Conservation (phyloP, 2,329 filamentous ascomycete species). For the Colletotrichum echinochloae region DNA sequence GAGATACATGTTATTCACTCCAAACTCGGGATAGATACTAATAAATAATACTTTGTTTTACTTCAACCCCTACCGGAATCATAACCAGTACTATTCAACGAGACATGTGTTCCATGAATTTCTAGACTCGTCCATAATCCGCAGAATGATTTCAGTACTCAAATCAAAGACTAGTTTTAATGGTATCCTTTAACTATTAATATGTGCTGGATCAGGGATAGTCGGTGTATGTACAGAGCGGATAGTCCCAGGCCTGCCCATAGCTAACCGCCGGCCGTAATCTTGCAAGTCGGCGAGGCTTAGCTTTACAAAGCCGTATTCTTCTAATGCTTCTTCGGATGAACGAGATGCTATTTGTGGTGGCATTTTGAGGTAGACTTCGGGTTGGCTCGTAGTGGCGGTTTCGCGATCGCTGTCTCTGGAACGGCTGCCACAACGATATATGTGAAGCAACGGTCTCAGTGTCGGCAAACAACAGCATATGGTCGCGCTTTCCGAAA, state of each 20-base stretch:
- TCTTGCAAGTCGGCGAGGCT: conserved; percentile 14
- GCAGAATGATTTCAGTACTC: background rate
- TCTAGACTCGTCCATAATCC: fast-evolving
- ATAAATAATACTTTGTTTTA: background rate
- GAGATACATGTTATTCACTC: background rate
- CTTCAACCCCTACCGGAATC: background rate
- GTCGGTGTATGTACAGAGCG: background rate
- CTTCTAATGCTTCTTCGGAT: conserved; percentile 9
- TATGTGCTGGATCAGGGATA: background rate
- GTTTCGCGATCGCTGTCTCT: background rate
- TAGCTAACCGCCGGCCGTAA: background rate
- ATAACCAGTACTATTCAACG: background rate
- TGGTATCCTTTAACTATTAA: background rate
- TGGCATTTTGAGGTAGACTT: conserved; percentile 14
- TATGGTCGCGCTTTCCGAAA: background rate
- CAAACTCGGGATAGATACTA: background rate
- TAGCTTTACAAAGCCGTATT: conserved; percentile 3
- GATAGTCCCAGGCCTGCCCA: background rate
- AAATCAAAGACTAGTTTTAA: background rate
- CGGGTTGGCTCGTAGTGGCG: background rate
- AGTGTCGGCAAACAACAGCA: conserved; percentile 14
- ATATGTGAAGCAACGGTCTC: conserved; percentile 4
- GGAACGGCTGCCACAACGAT: background rate
- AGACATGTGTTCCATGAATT: background rate
- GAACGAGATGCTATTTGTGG: conserved; percentile 14